Percentiles rank a stretch among this genome's conserved stretches.
Evolutionary conservation across 73 alveolate species (phyloP).

Genomic region (Uronychia setigera): DNA sequence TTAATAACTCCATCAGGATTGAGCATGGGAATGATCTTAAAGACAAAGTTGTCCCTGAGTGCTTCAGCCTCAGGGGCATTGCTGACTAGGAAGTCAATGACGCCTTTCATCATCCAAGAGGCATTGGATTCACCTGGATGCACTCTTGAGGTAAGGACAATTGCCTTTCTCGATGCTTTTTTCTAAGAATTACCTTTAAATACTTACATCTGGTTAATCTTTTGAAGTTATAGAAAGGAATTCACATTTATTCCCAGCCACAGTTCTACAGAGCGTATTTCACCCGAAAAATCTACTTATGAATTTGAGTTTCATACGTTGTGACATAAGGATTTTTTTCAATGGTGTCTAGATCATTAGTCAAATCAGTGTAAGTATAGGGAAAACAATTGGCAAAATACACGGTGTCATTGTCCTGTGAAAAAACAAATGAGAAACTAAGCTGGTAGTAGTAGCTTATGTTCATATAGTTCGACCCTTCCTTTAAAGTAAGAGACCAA

Average conservation of each 20-base stretch:
- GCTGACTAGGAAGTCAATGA: slow-evolving; percentile 74
- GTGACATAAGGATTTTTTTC: slow-evolving; percentile 26
- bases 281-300: slow-evolving; percentile 18
- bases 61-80: slow-evolving; percentile 72
- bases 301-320: slow-evolving; percentile 27
- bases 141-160: slow-evolving; percentile 57
- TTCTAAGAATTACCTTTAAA: slow-evolving; percentile 28
- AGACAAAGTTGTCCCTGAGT: slow-evolving; percentile 68
- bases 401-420: slow-evolving; percentile 60
- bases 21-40: slow-evolving; percentile 78
- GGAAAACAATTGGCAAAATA: slow-evolving; percentile 78
- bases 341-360: slow-evolving; percentile 25
- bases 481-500: not conserved
- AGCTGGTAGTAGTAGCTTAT: slow-evolving; percentile 54
- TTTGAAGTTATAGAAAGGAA: slow-evolving; percentile 68
- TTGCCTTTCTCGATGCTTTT: slow-evolving; percentile 46
- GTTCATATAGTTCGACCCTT: not conserved
- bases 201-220: slow-evolving; percentile 72
- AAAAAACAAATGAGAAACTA: slow-evolving; percentile 58
- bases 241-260: slow-evolving; percentile 78
- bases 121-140: slow-evolving; percentile 83
- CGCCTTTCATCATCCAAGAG: slow-evolving; percentile 71
- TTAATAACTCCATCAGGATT: slow-evolving; percentile 86
- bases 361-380: slow-evolving; percentile 77
- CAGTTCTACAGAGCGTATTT: slow-evolving; percentile 61